Evolutionary conservation across 2,329 filamentous ascomycete genomes (phyloP), one percentile per base, ranked within the genome.

Genomic region (Aspergillus sojae): DNA sequence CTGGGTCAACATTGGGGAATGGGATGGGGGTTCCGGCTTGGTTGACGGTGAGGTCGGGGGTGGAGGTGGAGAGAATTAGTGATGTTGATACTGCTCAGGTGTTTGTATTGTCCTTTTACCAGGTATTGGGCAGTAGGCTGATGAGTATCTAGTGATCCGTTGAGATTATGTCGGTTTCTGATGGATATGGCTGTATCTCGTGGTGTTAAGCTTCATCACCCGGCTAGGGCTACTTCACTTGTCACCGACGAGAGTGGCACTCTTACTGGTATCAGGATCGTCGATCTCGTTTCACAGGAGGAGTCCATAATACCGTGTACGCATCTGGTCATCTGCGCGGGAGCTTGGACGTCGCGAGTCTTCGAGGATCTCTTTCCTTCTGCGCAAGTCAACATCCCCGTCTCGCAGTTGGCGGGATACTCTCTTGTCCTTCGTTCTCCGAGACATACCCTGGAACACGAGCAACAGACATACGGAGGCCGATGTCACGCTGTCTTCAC

Each of bases 401-500:
- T 93, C 48, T 79, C 81, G 3, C 83, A 86, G 21, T 79, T 93
- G 5, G 89, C 90, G 0, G 92, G 91, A 0, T 88, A 94, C 76
- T 92, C 89, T 21, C 77, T 94, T 10, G 84, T 93, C 3, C 77
- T 94, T 5, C 84, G 81, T 62, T 87, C 86, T 6, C 86, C 89
- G 1, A 80, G 83, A 76, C 80, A 63, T 65, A 77, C 70, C 3
- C 56, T 68, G 14, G 67, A 72, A 9, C 71, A 74, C 10, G 75
- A 78, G 57, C 65, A 59, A 5, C 68, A 67, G 5, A 74, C 79
- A 46, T 75, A 83, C n/a, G 81, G 62, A 4, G 73, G 73, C 36
- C 79, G 81, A 2, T 90, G 87, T 72, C 88, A 93, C 74, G 88
- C 91, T 1, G 77, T 94, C 3, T 94, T 92, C 71, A 87, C 88